phyloP scores from a whole-genome alignment of 192 early-diverging fungal species.

The Coemansia reversa region DNA sequence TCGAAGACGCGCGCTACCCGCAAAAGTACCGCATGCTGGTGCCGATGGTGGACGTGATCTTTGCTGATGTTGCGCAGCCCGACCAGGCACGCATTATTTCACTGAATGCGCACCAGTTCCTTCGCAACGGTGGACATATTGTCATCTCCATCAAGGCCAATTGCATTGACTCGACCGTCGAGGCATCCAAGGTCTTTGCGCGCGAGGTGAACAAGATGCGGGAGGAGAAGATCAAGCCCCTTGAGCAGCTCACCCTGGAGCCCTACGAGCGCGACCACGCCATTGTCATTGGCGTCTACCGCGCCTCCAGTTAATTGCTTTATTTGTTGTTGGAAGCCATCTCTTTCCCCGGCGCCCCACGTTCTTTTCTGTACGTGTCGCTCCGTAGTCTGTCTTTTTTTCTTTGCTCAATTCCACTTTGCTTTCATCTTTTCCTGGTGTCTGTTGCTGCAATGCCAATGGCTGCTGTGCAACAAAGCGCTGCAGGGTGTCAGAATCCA shows the following conservation, averaged over 20 bases:
- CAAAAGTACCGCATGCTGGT: constrained; percentile 99
- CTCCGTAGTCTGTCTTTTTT: not conserved
- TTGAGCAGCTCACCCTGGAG: constrained; percentile 96
- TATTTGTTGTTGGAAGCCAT: constrained; percentile 1
- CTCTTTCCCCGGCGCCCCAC: not conserved
- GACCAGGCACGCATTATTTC: constrained; percentile 99
- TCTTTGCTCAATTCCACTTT: not conserved
- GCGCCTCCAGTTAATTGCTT: constrained; percentile 33
- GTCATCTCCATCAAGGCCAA: constrained; percentile 99
- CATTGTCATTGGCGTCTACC: constrained; percentile 89
- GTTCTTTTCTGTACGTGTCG: constrained; percentile 5
- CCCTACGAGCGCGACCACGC: constrained; percentile 99
- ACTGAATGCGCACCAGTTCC: constrained; percentile 95
- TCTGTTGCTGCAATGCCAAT: not conserved
- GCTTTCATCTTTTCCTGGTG: not conserved
- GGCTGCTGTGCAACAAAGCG: not conserved
- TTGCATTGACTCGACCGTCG: constrained; percentile 99
- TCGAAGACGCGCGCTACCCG: constrained; percentile 99
- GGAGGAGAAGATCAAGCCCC: constrained; percentile 83
- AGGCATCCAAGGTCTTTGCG: constrained; percentile 94
- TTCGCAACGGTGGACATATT: constrained; percentile 96
- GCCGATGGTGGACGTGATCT: constrained; percentile 97
- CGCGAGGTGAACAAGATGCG: constrained; percentile 93
- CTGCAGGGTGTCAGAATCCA: not conserved
- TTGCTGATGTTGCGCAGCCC: constrained; percentile 99